phyloP scores from a whole-genome alignment of 2,329 filamentous ascomycete genomes.

The Epichloe gansuensis region DNA sequence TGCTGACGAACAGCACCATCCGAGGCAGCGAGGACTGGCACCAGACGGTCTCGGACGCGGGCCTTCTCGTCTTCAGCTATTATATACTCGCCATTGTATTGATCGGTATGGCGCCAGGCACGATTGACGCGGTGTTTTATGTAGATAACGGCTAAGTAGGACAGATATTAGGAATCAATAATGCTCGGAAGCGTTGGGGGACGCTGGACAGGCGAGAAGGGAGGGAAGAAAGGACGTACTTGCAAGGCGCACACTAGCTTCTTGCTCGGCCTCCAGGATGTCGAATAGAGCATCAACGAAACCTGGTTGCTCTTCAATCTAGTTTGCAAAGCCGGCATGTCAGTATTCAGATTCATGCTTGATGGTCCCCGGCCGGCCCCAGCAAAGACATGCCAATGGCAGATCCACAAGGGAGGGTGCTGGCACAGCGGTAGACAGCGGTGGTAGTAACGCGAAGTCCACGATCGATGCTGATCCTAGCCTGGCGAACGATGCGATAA shows the following conservation, averaged over 20 bases:
- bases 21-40: conserved; percentile 76
- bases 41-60: conserved; percentile 72
- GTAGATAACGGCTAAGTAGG: conserved; percentile 70
- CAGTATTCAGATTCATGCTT: background rate
- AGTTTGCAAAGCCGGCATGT: conserved; percentile 7
- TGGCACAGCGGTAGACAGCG: background rate
- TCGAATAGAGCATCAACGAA: conserved; percentile 86
- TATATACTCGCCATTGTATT: conserved; percentile 56
- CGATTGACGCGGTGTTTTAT: conserved; percentile 95
- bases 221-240: conserved; percentile 45
- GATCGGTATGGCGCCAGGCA: conserved; percentile 72
- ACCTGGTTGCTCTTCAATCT: conserved; percentile 84
- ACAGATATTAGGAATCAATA: conserved; percentile 4
- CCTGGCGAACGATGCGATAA: background rate
- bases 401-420: background rate
- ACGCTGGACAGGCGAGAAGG: conserved; percentile 3
- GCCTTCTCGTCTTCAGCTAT: conserved; percentile 85
- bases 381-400: background rate
- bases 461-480: background rate
- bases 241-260: conserved; percentile 71
- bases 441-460: too few species aligned
- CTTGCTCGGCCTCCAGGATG: conserved; percentile 80
- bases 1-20: conserved; percentile 77
- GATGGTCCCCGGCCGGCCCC: background rate
- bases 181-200: conserved; percentile 5